Evolutionary conservation across 495 filamentous ascomycete genomes (phyloP).

Genomic region (Penicillium nucicola): DNA sequence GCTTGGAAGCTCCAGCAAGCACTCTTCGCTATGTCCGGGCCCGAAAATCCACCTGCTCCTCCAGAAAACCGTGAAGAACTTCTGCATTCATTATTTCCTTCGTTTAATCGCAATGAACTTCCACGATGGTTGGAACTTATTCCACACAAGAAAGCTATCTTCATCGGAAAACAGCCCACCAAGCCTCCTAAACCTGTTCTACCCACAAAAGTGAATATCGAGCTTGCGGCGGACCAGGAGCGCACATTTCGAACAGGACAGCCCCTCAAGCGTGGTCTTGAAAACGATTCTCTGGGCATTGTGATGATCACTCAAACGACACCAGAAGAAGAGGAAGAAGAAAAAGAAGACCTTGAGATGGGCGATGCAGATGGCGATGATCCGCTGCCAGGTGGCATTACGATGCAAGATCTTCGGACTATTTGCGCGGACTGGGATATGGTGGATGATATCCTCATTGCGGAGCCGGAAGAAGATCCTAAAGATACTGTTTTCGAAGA

Average conservation of each 20-base stretch:
- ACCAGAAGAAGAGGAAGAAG: conserved; percentile 52
- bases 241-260: conserved; percentile 69
- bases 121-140: conserved; percentile 72
- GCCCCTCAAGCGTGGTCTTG: conserved; percentile 50
- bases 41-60: conserved; percentile 49
- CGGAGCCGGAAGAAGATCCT: conserved; percentile 26
- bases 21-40: conserved; percentile 50
- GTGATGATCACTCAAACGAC: conserved; percentile 52
- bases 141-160: conserved; percentile 68
- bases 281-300: conserved; percentile 55
- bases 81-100: conserved; percentile 65
- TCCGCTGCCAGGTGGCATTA: conserved; percentile 56
- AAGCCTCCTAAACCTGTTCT: conserved; percentile 78
- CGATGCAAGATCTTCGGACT: conserved; percentile 70
- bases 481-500: conserved; percentile 36
- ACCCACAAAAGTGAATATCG: conserved; percentile 82
- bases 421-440: conserved; percentile 82
- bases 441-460: conserved; percentile 40
- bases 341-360: conserved; percentile 56
- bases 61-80: conserved; percentile 65
- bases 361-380: conserved; percentile 53
- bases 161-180: conserved; percentile 61
- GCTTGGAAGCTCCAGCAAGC: conserved; percentile 51
- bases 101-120: conserved; percentile 61
- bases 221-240: conserved; percentile 77